A percentile compares a stretch with the other conserved stretches of the same genome.
Conservation (phyloP, 2,329 filamentous ascomycete species). For the Colletotrichum gigasporum region DNA sequence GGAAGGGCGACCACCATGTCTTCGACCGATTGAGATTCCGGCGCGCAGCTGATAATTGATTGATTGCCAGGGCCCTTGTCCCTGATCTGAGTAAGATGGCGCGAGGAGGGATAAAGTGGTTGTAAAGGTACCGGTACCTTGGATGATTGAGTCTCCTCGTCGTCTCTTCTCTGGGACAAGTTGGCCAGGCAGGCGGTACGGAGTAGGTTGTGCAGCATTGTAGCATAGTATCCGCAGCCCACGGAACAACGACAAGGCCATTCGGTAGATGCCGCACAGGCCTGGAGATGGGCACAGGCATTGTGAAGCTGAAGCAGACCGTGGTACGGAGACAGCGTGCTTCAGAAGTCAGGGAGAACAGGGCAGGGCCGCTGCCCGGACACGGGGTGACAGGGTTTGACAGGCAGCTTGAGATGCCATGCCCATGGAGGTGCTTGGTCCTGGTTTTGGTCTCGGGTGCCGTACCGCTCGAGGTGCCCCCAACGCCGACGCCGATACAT, state of each 20-base stretch:
- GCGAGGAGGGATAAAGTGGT: not conserved
- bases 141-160: not conserved
- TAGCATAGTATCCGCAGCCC: not conserved
- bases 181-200: too few relatives aligned
- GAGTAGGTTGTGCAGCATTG: not conserved
- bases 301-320: slow-evolving; percentile 21
- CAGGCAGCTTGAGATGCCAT: not conserved
- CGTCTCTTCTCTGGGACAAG: slow-evolving; percentile 1
- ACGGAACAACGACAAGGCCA: not conserved
- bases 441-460: too few relatives aligned
- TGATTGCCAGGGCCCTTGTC: not conserved
- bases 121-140: not conserved
- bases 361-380: not conserved
- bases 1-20: not conserved
- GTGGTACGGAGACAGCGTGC: not conserved
- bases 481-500: not conserved
- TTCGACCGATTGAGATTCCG: not conserved
- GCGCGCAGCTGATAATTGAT: slow-evolving; percentile 7
- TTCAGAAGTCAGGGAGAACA: slow-evolving; percentile 11
- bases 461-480: not conserved
- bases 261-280: slow-evolving; percentile 20
- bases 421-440: not conserved
- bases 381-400: not conserved
- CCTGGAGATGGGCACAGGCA: slow-evolving; percentile 14
- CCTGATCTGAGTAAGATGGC: not conserved